Base-by-base conservation (phyloP, 2,329 filamentous ascomycete species). In the Penicillium sumatraense region DNA sequence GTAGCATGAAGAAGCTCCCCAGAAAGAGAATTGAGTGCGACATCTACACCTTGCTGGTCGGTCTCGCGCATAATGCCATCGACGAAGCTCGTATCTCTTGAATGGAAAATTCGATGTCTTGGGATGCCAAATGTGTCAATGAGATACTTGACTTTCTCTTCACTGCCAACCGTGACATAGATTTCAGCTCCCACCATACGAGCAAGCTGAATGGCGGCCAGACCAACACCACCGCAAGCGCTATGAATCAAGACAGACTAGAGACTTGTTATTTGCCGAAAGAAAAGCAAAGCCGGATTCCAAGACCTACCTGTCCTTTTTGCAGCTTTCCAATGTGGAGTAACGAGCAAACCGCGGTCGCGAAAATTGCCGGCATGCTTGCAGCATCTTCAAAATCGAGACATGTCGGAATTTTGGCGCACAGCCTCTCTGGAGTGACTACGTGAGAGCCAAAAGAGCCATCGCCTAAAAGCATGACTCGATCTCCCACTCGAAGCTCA, bases 161-260 rank as follows among this genome's bases (percentile, higher is more conserved):
- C 47, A 16, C 40, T 61, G 2, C 60, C 60, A n/a, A 62, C 59
- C 0, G 62, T 65, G 9, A 55, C 58, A 42, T 58, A 66, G 8
- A 66, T 57, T 35, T 62, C 54, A 5, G 62, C 62, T 2, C 62
- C 65, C 10, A 59, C 41, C 24, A 53, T 24, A 27, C 51, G 48
- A 24, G 58, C 57, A 6, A 65, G 24, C 11, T 60, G 57, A n/a
- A 68, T 59, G 3, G 63, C 64, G 10, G 60, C 58, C 10, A 60
- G 36, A 2, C 64, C 64, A 2, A 66, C 61, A 1, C 58, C 60
- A 18, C 73, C 62, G 31, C 61, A 59, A 2, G 59, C 63, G 7
- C 57, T 55, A 29, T 67, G 63, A 18, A 67, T 64, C 3, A 70
- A 49, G 0, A 69, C 58, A 1, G 66, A 59, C 45, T 54, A 42